These are phyloP conservation scores for Odontarrhena argentea DNA, from an alignment of 345 rosid genomes.

Conservation along the genomic window DNA sequence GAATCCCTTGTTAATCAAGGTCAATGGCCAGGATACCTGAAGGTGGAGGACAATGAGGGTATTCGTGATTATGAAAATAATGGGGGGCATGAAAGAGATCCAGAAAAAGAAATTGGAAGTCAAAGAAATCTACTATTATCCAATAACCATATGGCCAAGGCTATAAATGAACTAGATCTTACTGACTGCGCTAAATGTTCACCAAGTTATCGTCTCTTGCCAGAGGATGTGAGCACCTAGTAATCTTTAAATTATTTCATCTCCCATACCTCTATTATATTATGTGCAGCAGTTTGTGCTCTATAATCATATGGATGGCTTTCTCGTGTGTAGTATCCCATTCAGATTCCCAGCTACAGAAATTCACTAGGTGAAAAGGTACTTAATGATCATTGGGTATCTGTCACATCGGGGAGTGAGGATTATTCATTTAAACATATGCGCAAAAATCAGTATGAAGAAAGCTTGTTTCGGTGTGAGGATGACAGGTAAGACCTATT, in stretches of 20 bases:
- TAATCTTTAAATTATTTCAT: constrained; percentile 15
- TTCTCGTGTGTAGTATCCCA: constrained; percentile 69
- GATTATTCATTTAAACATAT: constrained; percentile 99
- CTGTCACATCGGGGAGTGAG: constrained; percentile 99
- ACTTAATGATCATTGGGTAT: constrained; percentile 96
- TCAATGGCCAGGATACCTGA: constrained; percentile 59
- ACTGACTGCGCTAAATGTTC: constrained; percentile 86
- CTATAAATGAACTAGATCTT: constrained; percentile 92
- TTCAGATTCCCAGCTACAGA: constrained; percentile 83
- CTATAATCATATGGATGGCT: constrained; percentile 15
- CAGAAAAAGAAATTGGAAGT: constrained; percentile 64
- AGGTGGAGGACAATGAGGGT: constrained; percentile 67
- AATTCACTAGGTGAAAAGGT: constrained; percentile 77
- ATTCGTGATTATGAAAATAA: constrained; percentile 65
- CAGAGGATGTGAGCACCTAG: constrained; percentile 63
- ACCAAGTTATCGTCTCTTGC: constrained; percentile 95
- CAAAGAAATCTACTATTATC: constrained; percentile 58
- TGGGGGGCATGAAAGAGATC: constrained; percentile 63
- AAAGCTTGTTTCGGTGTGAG: constrained; percentile 96
- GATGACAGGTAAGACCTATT: constrained; percentile 78
- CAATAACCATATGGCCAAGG: constrained; percentile 71
- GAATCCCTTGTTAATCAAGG: constrained; percentile 64
- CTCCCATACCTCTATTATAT: constrained; percentile 1
- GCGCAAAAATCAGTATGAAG: constrained; percentile 99
- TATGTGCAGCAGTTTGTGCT: neutral